Evolutionary conservation across 164 flowering plant genomes (phyloP).

Genomic region (Santalum album): DNA sequence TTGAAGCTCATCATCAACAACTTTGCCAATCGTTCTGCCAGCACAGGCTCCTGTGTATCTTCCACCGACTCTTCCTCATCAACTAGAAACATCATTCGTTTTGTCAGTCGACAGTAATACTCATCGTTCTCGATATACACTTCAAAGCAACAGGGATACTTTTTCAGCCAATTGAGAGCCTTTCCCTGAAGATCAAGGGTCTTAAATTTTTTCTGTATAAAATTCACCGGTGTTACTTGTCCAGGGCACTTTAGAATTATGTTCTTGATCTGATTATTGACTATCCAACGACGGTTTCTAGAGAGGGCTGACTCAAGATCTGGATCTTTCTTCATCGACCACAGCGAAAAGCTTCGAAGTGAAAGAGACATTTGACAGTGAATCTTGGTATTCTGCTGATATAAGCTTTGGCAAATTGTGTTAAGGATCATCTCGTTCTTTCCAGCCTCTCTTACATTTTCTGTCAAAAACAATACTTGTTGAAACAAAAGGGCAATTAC

Average conservation of each 20-base stretch:
- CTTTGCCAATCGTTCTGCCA: constrained; percentile 55
- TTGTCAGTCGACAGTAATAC: constrained; percentile 54
- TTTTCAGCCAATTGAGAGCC: constrained; percentile 83
- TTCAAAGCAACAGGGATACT: constrained; percentile 88
- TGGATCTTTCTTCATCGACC: constrained; percentile 89
- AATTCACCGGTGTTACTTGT: constrained; percentile 37
- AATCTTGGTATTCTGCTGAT: neutral
- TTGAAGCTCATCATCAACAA: constrained; percentile 64
- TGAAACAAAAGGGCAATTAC: too few relatives aligned
- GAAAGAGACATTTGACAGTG: constrained; percentile 1
- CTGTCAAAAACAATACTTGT: neutral
- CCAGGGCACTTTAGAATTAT: constrained; percentile 65
- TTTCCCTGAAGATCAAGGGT: constrained; percentile 87
- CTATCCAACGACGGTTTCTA: constrained; percentile 83
- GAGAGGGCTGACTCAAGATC: constrained; percentile 76
- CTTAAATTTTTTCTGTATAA: constrained; percentile 81
- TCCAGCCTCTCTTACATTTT: neutral
- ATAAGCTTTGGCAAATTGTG: neutral
- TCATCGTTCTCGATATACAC: constrained; percentile 39
- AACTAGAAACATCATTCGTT: constrained; percentile 63
- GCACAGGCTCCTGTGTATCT: constrained; percentile 48
- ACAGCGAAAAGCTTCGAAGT: constrained; percentile 40
- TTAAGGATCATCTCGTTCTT: neutral
- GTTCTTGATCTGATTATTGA: constrained; percentile 90
- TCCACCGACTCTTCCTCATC: constrained; percentile 71